Evolutionary conservation across 192 early-diverging fungal species (phyloP).

Genomic region (Coemansia sp.): DNA sequence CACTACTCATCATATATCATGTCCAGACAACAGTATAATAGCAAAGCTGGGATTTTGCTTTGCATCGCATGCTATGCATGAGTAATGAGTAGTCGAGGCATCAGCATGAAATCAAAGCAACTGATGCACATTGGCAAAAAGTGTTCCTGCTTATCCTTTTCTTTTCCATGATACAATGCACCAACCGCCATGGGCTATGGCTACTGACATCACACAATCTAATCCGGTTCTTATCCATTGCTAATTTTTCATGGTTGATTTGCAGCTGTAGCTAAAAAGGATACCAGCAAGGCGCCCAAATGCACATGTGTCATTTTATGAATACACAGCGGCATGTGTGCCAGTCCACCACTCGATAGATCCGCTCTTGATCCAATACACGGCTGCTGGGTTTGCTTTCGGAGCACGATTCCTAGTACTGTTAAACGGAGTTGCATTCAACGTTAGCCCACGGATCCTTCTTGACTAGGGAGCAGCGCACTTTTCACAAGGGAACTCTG

Average conservation of each 20-base stretch:
- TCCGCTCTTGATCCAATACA: background rate
- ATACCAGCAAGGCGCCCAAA: slow-evolving; percentile 38
- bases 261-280: slow-evolving; percentile 39
- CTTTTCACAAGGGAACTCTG: background rate
- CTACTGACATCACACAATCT: background rate
- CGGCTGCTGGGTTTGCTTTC: too few species aligned
- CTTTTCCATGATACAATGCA: background rate
- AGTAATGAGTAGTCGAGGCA: background rate
- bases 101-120: slow-evolving; percentile 7
- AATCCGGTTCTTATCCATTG: background rate
- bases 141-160: background rate
- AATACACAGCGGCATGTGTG: background rate
- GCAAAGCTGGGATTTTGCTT: background rate
- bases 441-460: too few species aligned
- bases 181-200: background rate
- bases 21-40: background rate
- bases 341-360: background rate
- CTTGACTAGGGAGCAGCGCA: too few species aligned
- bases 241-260: background rate
- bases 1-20: background rate
- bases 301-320: slow-evolving; percentile 51
- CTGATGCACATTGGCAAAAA: background rate
- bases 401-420: too few species aligned
- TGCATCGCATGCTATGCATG: slow-evolving; percentile 8
- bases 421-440: too few species aligned